These are phyloP conservation scores for Exserohilum turcica DNA, from an alignment of 2,329 filamentous ascomycete genomes.

Conservation along the genomic window DNA sequence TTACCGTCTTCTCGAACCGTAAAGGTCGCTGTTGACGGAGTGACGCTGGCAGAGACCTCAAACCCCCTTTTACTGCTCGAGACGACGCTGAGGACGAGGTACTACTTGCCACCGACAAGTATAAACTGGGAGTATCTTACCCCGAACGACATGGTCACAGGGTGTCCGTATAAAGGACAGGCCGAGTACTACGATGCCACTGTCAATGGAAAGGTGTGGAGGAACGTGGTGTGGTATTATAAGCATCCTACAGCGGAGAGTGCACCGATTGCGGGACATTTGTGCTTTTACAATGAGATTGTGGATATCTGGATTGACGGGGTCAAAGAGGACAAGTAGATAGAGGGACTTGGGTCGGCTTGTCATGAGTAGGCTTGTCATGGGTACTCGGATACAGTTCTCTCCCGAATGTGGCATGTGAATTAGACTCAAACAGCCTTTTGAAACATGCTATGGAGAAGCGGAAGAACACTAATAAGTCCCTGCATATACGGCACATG, in stretches of 20 bases:
- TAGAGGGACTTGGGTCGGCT: too few relatives aligned
- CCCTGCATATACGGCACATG: too few relatives aligned
- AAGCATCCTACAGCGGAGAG: slow-evolving; percentile 62
- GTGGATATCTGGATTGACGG: slow-evolving; percentile 67
- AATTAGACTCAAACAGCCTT: too few relatives aligned
- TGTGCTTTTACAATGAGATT: slow-evolving; percentile 73
- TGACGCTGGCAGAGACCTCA: slow-evolving; percentile 52
- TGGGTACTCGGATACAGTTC: too few relatives aligned
- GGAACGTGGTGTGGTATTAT: slow-evolving; percentile 69
- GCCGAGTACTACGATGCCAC: slow-evolving; percentile 66
- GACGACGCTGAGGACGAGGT: slow-evolving; percentile 63
- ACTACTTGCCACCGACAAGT: slow-evolving; percentile 62
- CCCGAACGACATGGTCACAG: slow-evolving; percentile 59
- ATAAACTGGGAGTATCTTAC: slow-evolving; percentile 55
- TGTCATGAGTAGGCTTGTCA: not conserved
- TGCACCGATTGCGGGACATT: slow-evolving; percentile 58
- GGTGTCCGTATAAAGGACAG: slow-evolving; percentile 71
- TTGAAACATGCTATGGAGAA: too few relatives aligned
- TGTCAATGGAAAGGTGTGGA: slow-evolving; percentile 51
- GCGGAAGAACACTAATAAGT: too few relatives aligned
- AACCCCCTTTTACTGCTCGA: slow-evolving; percentile 62
- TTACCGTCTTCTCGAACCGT: slow-evolving; percentile 61
- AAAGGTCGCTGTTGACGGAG: slow-evolving; percentile 56
- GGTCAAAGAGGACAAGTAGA: slow-evolving; percentile 38
- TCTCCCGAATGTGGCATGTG: too few relatives aligned